A percentile compares a stretch with the other conserved stretches of the same genome.
Conservation (phyloP, 1,139 yeast genomes). For the Candida sp. region DNA sequence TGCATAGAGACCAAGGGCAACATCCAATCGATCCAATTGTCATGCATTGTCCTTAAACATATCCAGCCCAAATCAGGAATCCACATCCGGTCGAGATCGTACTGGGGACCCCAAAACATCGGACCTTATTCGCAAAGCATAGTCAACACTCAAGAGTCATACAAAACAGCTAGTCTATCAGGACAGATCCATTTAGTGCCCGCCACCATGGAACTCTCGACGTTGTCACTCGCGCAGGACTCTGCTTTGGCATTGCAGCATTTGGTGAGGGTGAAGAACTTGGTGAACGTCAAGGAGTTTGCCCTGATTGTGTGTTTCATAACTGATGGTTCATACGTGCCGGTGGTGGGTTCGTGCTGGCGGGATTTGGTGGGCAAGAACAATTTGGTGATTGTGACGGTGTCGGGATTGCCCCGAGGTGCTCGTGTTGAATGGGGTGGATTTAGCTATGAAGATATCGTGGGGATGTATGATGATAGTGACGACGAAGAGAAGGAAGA, state of each 20-base stretch:
- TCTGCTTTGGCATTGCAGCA: conserved; percentile 76
- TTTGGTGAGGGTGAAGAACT: conserved; percentile 62
- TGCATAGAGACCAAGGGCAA: conserved; percentile 64
- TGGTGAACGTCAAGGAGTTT: conserved; percentile 50
- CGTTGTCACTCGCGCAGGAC: conserved; percentile 19
- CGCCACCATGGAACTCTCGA: conserved; percentile 55
- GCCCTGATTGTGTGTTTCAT: conserved; percentile 61
- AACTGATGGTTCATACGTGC: conserved; percentile 32
- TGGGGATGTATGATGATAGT: conserved; percentile 41
- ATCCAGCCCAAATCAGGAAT: conserved; percentile 58
- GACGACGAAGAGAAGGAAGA: conserved; percentile 21
- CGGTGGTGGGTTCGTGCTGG: conserved; percentile 22
- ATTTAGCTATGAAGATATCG: conserved; percentile 42
- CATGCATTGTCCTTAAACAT: conserved; percentile 52
- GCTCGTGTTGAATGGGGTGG: conserved; percentile 88
- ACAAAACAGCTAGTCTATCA: conserved; percentile 64
- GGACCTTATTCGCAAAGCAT: conserved; percentile 96
- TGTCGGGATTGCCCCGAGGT: conserved; percentile 65
- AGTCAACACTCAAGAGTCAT: conserved; percentile 41
- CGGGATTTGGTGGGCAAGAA: conserved; percentile 23
- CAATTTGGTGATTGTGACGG: conserved; percentile 57
- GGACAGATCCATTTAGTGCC: conserved; percentile 95
- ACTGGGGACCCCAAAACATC: conserved; percentile 98
- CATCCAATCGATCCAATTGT: conserved; percentile 53
- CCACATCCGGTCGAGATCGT: conserved; percentile 90